Conservation (phyloP, 2,329 filamentous ascomycete species). For the Sphaerostilbella broomeana region DNA sequence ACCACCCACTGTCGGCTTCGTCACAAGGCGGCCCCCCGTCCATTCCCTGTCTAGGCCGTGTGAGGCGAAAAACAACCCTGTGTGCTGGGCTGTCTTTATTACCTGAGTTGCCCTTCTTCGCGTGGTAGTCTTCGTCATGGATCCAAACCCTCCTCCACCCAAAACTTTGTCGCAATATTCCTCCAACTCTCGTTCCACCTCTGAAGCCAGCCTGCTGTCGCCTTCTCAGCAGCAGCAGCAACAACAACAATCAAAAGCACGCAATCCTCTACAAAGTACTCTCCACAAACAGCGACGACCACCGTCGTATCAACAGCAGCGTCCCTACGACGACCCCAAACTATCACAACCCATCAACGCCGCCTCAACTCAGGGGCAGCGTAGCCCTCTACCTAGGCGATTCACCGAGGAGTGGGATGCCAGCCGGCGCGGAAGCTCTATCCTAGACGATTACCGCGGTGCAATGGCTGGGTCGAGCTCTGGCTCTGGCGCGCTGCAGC, state of each 20-base stretch:
- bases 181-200: conserved; percentile 18
- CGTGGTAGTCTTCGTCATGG: conserved; percentile 24
- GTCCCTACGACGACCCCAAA: conserved; percentile 4
- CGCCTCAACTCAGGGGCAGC: conserved; percentile 14
- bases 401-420: conserved; percentile 69
- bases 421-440: conserved; percentile 58
- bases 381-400: conserved; percentile 34
- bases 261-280: not conserved
- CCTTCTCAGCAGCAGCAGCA: conserved; percentile 6
- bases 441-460: conserved; percentile 43
- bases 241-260: conserved; percentile 8
- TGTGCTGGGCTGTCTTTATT: not conserved
- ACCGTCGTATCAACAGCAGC: conserved; percentile 9
- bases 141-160: conserved; percentile 19
- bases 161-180: conserved; percentile 18
- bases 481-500: conserved; percentile 39
- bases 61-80: not conserved
- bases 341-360: conserved; percentile 1
- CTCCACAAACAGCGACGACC: conserved; percentile 8
- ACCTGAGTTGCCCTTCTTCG: too few species aligned
- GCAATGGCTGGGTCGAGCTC: conserved; percentile 17
- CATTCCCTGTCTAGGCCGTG: not conserved
- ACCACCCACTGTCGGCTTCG: not conserved
- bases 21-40: not conserved
- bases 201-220: not conserved